These are phyloP conservation scores for Sambucus nigra DNA, from an alignment of 129 eudicot genomes.

Conservation along the genomic window DNA sequence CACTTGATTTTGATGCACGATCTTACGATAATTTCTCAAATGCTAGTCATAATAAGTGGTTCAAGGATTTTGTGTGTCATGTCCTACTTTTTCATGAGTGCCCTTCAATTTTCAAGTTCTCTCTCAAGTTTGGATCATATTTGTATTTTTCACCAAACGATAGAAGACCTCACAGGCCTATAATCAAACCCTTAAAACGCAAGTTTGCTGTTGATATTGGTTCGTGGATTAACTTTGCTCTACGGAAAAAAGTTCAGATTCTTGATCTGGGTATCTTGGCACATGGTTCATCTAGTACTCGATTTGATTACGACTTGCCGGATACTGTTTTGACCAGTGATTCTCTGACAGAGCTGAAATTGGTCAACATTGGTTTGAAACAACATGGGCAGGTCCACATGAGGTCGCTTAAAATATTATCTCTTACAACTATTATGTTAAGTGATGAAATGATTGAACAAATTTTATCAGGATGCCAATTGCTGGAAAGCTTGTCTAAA, in stretches of 20 bases:
- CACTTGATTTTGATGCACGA: slow-evolving; percentile 13
- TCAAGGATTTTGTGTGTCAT: neutral
- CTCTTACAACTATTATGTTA: neutral
- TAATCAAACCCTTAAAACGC: neutral
- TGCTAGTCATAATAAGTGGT: neutral
- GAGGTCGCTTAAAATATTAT: slow-evolving; percentile 6
- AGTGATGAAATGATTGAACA: neutral
- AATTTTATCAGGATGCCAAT: slow-evolving; percentile 7
- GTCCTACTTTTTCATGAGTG: slow-evolving; percentile 1
- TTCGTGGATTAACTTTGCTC: slow-evolving; percentile 9
- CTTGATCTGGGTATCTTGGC: slow-evolving; percentile 11
- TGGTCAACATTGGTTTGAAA: slow-evolving; percentile 5
- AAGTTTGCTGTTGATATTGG: neutral
- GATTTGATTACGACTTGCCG: slow-evolving; percentile 11
- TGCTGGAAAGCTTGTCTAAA: slow-evolving; percentile 1
- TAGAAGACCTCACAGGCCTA: neutral
- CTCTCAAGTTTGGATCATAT: slow-evolving; percentile 9
- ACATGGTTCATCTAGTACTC: slow-evolving; percentile 1
- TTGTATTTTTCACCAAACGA: neutral
- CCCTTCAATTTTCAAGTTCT: slow-evolving; percentile 9
- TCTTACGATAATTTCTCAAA: neutral
- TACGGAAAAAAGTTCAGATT: slow-evolving; percentile 16
- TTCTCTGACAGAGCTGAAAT: slow-evolving; percentile 1
- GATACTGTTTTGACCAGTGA: neutral
- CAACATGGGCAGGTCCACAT: neutral